Base-by-base conservation (phyloP, 108 stramenopile species). In the Nannochloropsis gaditana region DNA sequence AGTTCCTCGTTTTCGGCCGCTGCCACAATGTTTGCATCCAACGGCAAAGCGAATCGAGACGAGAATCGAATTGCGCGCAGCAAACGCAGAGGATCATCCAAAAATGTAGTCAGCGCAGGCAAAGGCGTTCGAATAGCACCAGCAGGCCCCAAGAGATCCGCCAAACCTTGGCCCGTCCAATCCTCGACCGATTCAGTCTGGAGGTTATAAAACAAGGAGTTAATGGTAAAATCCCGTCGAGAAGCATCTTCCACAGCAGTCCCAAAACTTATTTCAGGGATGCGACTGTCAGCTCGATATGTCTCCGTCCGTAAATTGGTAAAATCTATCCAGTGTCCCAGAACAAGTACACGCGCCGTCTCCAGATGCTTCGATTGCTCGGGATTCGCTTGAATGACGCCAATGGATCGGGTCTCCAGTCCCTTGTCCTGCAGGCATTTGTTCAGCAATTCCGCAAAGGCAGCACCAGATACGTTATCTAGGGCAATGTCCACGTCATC, bases 351-450 rank as follows among this genome's bases (percentile, higher is more conserved):
- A 2, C 95, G 94, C 44, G 98, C 99, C 9, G 99, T 99, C 92
- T 99, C 97, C 44, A 99, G 91, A 92, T 99, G 99, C 91, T 99
- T 99, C 19, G 94, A 95, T 91, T 99, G 97, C 21, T 91, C 92
- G 21, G 99, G 99, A 85, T 99, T 99, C 81, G 97, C 96, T 80
- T 96, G 93, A 81, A 94, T 95, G 43, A 96, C 93, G 9, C 93
- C 95, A 31, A 95, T 93, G 81, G 87, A 93, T 10, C 90, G 85
- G 19, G 85, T 83, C 73, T 90, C 86, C 47, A 82, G n/a, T 3
- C 92, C 92, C 81, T 44, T 5, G 21, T 44, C 31, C 79, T 43
- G 43, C 44, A 95, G 91, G 81, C 95, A 95, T 11, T 84, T 86
- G 86, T 95, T 93, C 9, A 98, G 94, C 80, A 92, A 84, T 44